phyloP scores from a whole-genome alignment of 116 monocot genomes.

The Phalaenopsis hybrid region DNA sequence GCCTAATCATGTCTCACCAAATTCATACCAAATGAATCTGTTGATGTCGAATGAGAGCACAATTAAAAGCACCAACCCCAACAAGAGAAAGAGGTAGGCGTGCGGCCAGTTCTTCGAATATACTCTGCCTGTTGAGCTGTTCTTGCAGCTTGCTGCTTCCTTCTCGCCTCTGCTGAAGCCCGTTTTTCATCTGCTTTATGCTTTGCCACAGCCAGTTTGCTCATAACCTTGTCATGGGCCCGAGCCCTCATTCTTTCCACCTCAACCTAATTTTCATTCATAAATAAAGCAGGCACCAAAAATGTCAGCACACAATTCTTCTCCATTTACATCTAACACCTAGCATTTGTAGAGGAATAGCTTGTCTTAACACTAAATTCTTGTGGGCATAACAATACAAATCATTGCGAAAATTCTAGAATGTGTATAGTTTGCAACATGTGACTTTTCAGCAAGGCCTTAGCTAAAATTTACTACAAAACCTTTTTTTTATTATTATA shows the following conservation, averaged over 20 bases:
- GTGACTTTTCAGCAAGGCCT: too few species aligned
- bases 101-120: constrained; percentile 62
- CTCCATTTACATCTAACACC: too few species aligned
- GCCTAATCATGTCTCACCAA: background rate
- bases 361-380: too few species aligned
- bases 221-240: constrained; percentile 67
- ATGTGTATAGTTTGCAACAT: too few species aligned
- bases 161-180: constrained; percentile 53
- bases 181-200: constrained; percentile 70
- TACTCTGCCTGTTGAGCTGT: constrained; percentile 62
- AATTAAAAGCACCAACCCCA: constrained; percentile 52
- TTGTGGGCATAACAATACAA: too few species aligned
- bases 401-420: too few species aligned
- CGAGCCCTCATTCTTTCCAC: constrained; percentile 70
- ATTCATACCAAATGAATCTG: background rate
- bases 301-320: too few species aligned
- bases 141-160: constrained; percentile 50
- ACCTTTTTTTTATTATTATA: too few species aligned
- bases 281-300: too few species aligned
- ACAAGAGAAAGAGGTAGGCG: constrained; percentile 52
- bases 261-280: constrained; percentile 40
- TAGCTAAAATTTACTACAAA: too few species aligned
- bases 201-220: constrained; percentile 44
- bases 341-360: too few species aligned
- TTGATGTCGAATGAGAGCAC: background rate